Conservation (phyloP, 306 rosid genomes). For the Neltuma alba region DNA sequence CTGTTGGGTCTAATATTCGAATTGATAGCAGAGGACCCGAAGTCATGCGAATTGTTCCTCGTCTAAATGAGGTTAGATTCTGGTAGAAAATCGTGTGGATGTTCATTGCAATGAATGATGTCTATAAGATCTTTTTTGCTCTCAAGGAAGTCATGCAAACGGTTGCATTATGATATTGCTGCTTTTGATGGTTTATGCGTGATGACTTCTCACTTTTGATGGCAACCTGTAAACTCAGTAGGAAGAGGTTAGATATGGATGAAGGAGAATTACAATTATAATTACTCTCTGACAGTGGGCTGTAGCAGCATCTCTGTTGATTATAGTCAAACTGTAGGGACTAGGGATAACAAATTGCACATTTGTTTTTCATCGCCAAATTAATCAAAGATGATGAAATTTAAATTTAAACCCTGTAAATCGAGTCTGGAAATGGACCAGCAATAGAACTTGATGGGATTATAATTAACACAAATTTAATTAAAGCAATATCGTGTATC, state of each 20-base stretch:
- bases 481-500: not conserved
- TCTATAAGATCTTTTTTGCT: not conserved
- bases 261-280: constrained; percentile 6
- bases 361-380: not conserved
- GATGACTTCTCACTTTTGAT: constrained; percentile 10
- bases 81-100: constrained; percentile 28
- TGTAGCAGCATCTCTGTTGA: not conserved
- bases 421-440: not conserved
- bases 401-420: not conserved
- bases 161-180: constrained; percentile 3
- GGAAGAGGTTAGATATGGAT: constrained; percentile 6
- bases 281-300: constrained; percentile 1
- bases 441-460: too few species aligned
- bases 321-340: not conserved
- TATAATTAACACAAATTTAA: too few species aligned
- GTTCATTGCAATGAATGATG: constrained; percentile 9
- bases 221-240: not conserved
- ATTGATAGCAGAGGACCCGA: constrained; percentile 99
- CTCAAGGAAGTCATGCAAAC: not conserved
- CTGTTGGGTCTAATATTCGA: constrained; percentile 96
- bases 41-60: constrained; percentile 93
- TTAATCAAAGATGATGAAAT: not conserved
- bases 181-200: constrained; percentile 15
- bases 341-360: not conserved
- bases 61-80: constrained; percentile 83